phyloP scores from a whole-genome alignment of 139 green algal species.

The Zygnema cylindricum region DNA sequence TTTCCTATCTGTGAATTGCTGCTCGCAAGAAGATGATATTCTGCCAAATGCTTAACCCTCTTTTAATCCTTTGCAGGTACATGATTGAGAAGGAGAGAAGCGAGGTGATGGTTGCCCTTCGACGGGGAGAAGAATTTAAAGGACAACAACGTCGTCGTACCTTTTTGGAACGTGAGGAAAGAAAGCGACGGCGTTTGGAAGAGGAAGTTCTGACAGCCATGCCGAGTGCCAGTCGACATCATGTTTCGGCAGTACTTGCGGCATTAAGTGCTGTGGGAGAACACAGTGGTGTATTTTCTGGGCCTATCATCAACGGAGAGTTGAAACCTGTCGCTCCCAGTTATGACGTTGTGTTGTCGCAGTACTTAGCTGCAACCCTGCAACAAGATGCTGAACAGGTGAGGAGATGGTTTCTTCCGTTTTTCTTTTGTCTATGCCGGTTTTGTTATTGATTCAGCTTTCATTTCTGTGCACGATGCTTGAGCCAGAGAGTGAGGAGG shows the following conservation, averaged over 20 bases:
- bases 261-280: background rate
- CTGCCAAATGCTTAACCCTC: background rate
- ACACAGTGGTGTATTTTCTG: background rate
- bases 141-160: background rate
- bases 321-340: background rate
- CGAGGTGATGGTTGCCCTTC: background rate
- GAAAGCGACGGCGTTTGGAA: background rate
- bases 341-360: background rate
- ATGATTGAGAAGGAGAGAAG: background rate
- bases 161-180: background rate
- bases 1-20: no score
- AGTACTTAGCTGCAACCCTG: background rate
- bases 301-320: background rate
- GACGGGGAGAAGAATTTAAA: background rate
- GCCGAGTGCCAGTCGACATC: background rate
- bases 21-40: no score
- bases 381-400: background rate
- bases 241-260: background rate
- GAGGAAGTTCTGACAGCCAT: background rate
- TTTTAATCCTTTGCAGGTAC: constrained; percentile 14
- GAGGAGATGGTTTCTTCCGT: no score
- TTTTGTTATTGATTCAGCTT: no score
- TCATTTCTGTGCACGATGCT: no score
- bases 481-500: no score
- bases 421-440: no score